Evolutionary conservation across 2,329 filamentous ascomycete genomes (phyloP).

Genomic region (Amesomyces nigricolor): DNA sequence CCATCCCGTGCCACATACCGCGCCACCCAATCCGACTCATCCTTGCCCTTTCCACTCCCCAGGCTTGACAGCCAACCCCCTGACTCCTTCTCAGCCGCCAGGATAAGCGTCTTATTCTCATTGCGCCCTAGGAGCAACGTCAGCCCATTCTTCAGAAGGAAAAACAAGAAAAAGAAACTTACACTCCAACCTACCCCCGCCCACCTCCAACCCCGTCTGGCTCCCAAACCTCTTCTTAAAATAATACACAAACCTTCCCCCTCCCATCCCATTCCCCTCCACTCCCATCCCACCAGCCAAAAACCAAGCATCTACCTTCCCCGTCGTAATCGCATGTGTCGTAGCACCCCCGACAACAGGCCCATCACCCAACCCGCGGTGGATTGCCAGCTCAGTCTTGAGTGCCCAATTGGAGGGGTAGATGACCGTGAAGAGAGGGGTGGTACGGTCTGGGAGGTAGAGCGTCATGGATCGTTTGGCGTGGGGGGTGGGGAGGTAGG

Average conservation of each 20-base stretch:
- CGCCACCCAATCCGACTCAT: not conserved
- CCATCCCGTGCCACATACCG: not conserved
- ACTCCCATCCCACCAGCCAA: not conserved
- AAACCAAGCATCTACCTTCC: not conserved
- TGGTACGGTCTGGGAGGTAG: constrained; percentile 1
- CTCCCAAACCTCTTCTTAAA: constrained; percentile 1
- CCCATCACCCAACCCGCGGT: not conserved
- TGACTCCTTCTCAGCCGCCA: not conserved
- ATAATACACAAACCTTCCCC: not conserved
- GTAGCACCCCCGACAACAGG: not conserved
- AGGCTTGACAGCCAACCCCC: not conserved
- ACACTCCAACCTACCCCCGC: constrained; percentile 2
- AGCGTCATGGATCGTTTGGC: constrained; percentile 2
- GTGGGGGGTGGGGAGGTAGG: not conserved
- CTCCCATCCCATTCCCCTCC: not conserved
- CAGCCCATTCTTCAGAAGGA: too few relatives aligned
- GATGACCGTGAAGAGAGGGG: not conserved
- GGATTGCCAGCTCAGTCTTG: not conserved
- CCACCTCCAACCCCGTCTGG: not conserved
- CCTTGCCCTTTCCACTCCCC: not conserved
- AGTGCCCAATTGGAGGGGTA: not conserved
- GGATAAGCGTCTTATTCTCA: not conserved
- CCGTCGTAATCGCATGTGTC: not conserved
- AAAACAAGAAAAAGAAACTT: too few relatives aligned
- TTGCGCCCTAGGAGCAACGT: not conserved